Conservation (phyloP, 805 yeast species). For the Metschnikowia gelsemii region DNA sequence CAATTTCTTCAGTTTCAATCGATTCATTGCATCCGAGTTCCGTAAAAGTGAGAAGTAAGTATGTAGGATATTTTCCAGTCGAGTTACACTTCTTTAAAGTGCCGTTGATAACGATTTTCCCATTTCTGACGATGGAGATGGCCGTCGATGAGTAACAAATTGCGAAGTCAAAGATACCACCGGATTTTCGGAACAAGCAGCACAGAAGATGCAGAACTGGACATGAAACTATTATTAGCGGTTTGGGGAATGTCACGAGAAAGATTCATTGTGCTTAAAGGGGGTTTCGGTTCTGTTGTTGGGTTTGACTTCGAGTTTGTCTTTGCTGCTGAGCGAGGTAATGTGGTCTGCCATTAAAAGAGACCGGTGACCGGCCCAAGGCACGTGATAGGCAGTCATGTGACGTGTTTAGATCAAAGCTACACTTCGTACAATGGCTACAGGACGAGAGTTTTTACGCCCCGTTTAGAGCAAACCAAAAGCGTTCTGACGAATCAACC, state of each 20-base stretch:
- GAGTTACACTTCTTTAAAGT: background rate
- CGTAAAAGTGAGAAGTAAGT: background rate
- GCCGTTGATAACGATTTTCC: background rate
- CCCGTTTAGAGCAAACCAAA: no score
- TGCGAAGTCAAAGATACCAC: slow-evolving; percentile 35
- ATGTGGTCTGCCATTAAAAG: background rate
- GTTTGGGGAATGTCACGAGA: slow-evolving; percentile 1
- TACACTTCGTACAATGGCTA: no score
- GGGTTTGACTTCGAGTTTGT: background rate
- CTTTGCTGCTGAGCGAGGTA: background rate
- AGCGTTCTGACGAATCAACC: no score
- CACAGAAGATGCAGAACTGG: slow-evolving; percentile 5
- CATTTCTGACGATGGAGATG: slow-evolving; percentile 3
- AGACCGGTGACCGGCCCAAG: background rate
- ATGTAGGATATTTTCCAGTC: no score
- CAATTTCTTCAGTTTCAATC: slow-evolving; percentile 2
- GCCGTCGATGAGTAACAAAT: slow-evolving; percentile 13
- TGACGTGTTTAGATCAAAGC: no score
- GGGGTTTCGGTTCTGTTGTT: background rate
- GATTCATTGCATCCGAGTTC: slow-evolving; percentile 3
- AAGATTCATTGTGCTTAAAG: slow-evolving; percentile 4
- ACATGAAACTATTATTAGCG: background rate
- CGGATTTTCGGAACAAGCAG: slow-evolving; percentile 9
- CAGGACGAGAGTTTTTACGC: no score
- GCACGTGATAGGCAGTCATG: background rate